A percentile compares a stretch with the other conserved stretches of the same genome.
Evolutionary conservation across 176 grass and related monocot species (phyloP).

Genomic region (Triticum turgidum): DNA sequence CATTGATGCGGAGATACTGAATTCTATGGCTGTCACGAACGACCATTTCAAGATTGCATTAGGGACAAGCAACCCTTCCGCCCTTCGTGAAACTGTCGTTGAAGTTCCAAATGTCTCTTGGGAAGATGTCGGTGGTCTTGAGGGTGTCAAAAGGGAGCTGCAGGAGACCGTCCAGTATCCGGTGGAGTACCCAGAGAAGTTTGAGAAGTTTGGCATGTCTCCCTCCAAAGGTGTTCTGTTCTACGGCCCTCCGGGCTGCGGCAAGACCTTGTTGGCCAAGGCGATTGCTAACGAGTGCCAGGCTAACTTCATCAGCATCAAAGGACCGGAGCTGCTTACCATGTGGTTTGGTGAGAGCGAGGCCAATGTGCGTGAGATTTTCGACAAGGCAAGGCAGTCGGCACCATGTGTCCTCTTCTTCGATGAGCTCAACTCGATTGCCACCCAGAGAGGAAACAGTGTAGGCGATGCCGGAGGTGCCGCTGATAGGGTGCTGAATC

Average conservation of each 20-base stretch:
- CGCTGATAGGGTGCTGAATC: too few species aligned
- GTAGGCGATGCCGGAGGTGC: slow-evolving; percentile 28
- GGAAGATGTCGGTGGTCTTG: slow-evolving; percentile 63
- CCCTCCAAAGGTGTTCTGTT: too few species aligned
- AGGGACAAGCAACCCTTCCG: slow-evolving; percentile 54
- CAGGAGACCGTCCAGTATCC: too few species aligned
- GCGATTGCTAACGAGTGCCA: too few species aligned
- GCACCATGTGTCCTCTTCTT: slow-evolving; percentile 84
- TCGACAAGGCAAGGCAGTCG: slow-evolving; percentile 43
- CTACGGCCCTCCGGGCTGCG: too few species aligned
- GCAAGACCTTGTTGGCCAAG: too few species aligned
- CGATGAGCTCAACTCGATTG: slow-evolving; percentile 79
- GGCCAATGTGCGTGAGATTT: slow-evolving; percentile 44
- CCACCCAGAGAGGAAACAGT: slow-evolving; percentile 74
- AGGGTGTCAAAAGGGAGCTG: slow-evolving; percentile 27
- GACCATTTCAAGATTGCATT: slow-evolving; percentile 52
- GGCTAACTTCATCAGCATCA: too few species aligned
- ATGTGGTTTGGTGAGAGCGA: slow-evolving; percentile 97
- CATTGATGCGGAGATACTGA: slow-evolving; percentile 84
- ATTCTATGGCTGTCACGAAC: slow-evolving; percentile 77
- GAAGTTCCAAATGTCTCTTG: slow-evolving; percentile 64
- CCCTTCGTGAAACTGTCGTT: slow-evolving; percentile 79
- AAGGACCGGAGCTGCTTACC: too few species aligned
- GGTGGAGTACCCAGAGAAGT: too few species aligned
- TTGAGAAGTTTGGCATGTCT: too few species aligned